phyloP scores from a whole-genome alignment of 768 basidiomycete species.

The Cantharellus anzutake region DNA sequence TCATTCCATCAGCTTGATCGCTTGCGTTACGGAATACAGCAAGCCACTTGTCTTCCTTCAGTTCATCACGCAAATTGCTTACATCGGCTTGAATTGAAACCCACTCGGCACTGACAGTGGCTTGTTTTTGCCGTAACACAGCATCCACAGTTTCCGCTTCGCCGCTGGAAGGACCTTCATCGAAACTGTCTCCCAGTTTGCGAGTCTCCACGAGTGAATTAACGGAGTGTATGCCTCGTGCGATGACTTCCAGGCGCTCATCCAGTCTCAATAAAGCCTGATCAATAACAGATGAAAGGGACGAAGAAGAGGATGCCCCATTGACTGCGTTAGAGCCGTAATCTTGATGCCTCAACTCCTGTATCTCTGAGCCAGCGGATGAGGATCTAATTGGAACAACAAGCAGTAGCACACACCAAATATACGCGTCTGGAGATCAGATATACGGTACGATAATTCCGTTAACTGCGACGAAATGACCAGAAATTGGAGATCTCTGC shows the following conservation, averaged over 20 bases:
- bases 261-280: slow-evolving; percentile 62
- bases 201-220: slow-evolving; percentile 39
- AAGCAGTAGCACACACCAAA: slow-evolving; percentile 36
- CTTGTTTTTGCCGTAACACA: slow-evolving; percentile 52
- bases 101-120: slow-evolving; percentile 60
- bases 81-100: slow-evolving; percentile 61
- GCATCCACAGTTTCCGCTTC: slow-evolving; percentile 12
- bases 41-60: slow-evolving; percentile 95
- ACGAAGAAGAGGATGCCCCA: slow-evolving; percentile 1
- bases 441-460: slow-evolving; percentile 69
- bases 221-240: slow-evolving; percentile 50
- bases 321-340: slow-evolving; percentile 22
- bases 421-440: slow-evolving; percentile 80
- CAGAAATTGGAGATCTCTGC: slow-evolving; percentile 52
- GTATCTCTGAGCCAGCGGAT: slow-evolving; percentile 41
- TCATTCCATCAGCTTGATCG: slow-evolving; percentile 95
- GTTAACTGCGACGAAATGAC: slow-evolving; percentile 75
- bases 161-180: not conserved
- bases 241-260: slow-evolving; percentile 54
- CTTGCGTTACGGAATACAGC: slow-evolving; percentile 86
- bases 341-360: slow-evolving; percentile 76
- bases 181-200: slow-evolving; percentile 25
- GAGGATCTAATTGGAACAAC: not conserved
- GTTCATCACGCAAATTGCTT: slow-evolving; percentile 67
- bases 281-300: slow-evolving; percentile 44